phyloP scores from a whole-genome alignment of 768 basidiomycete species.

The Hygrophorus pudorinus region DNA sequence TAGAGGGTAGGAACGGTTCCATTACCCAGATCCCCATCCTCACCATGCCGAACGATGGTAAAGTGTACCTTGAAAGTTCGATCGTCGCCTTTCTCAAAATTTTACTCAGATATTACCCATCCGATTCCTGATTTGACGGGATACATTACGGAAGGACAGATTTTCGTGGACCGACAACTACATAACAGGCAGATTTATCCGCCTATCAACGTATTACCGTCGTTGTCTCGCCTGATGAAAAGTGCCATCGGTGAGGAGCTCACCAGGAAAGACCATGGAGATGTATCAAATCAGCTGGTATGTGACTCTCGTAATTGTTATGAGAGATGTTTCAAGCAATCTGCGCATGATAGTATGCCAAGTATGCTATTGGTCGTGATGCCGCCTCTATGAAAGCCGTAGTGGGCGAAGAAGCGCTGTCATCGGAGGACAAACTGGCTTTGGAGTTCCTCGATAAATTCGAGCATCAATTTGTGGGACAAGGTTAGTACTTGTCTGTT shows the following conservation, averaged over 20 bases:
- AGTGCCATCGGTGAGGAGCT: slow-evolving; percentile 96
- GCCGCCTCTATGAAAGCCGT: slow-evolving; percentile 99
- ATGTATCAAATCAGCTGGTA: slow-evolving; percentile 97
- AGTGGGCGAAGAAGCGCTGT: slow-evolving; percentile 96
- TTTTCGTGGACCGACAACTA: slow-evolving; percentile 95
- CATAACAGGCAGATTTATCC: slow-evolving; percentile 98
- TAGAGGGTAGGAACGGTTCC: slow-evolving; percentile 94
- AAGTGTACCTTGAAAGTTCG: slow-evolving; percentile 18
- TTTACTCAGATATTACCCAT: slow-evolving; percentile 88
- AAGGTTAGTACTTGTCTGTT: slow-evolving; percentile 43
- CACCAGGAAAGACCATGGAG: slow-evolving; percentile 96
- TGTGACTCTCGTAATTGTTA: slow-evolving; percentile 19
- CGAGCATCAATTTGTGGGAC: slow-evolving; percentile 94
- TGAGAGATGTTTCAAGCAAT: slow-evolving; percentile 12
- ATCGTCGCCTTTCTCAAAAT: not conserved
- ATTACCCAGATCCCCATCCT: slow-evolving; percentile 99
- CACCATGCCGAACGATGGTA: slow-evolving; percentile 99
- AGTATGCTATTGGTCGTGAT: slow-evolving; percentile 96
- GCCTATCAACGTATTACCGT: slow-evolving; percentile 98
- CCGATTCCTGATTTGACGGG: slow-evolving; percentile 99
- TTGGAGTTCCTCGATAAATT: slow-evolving; percentile 97
- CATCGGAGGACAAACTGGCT: slow-evolving; percentile 90
- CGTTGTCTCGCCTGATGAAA: slow-evolving; percentile 99
- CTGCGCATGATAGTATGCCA: slow-evolving; percentile 65
- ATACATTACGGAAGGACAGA: slow-evolving; percentile 99